Evolutionary conservation across 805 yeast species (phyloP).

Genomic region (Nakazawaea ishiwadae): DNA sequence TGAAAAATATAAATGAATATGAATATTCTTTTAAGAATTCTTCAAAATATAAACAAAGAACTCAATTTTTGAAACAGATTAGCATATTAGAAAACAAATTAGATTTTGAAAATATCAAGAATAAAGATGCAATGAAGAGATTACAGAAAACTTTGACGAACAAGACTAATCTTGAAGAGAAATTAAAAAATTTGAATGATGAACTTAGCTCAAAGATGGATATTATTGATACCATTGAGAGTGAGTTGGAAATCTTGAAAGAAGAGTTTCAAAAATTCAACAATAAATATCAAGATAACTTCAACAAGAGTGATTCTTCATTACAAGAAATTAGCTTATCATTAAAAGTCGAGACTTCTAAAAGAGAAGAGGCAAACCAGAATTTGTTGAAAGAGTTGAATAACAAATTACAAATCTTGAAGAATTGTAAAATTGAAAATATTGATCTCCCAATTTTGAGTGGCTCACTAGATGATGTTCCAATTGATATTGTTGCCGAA

Average conservation of each 20-base stretch:
- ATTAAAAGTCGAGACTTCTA: constrained; percentile 26
- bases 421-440: constrained; percentile 71
- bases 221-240: constrained; percentile 32
- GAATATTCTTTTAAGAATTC: constrained; percentile 66
- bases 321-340: too few species aligned
- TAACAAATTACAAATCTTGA: constrained; percentile 55
- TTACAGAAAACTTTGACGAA: constrained; percentile 38
- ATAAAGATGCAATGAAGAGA: constrained; percentile 45
- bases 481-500: constrained; percentile 48
- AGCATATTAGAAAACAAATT: constrained; percentile 56
- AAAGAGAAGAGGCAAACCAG: constrained; percentile 42
- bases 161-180: constrained; percentile 29
- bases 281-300: constrained; percentile 5
- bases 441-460: constrained; percentile 56
- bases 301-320: constrained; percentile 1
- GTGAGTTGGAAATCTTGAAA: constrained; percentile 34
- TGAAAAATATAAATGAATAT: constrained; percentile 55
- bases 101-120: constrained; percentile 59
- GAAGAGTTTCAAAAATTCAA: constrained; percentile 32
- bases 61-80: constrained; percentile 58
- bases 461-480: constrained; percentile 57
- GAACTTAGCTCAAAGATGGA: constrained; percentile 28
- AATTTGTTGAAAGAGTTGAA: constrained; percentile 46
- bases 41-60: constrained; percentile 53
- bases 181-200: constrained; percentile 26